phyloP scores from a whole-genome alignment of 257 asterid species.

The Solanum appendiculatum region DNA sequence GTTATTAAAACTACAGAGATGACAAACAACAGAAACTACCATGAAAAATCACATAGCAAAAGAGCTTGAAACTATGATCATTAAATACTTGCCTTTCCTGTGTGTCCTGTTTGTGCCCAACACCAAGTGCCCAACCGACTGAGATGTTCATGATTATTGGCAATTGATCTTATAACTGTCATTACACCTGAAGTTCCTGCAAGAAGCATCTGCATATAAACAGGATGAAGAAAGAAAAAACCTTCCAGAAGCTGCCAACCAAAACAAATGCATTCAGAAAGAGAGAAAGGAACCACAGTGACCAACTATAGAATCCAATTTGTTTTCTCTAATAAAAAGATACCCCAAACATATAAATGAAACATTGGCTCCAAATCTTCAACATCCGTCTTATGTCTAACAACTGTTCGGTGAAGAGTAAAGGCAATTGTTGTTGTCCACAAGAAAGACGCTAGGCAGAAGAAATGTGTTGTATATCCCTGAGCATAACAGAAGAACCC shows the following conservation, averaged over 20 bases:
- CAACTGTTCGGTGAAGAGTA: constrained; percentile 95
- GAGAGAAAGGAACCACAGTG: not conserved
- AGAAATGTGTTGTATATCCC: constrained; percentile 95
- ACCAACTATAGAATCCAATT: not conserved
- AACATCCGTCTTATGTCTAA: constrained; percentile 94
- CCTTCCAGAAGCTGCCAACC: not conserved
- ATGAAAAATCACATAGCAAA: not conserved
- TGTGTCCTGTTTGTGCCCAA: constrained; percentile 80
- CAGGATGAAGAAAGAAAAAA: not conserved
- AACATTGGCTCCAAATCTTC: constrained; percentile 98
- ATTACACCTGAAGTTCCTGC: constrained; percentile 83
- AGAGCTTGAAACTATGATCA: not conserved
- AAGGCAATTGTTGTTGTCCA: constrained; percentile 98
- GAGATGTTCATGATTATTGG: constrained; percentile 77
- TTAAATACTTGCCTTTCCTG: constrained; percentile 73
- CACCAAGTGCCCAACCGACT: constrained; percentile 82
- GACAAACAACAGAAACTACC: not conserved
- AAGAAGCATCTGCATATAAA: not conserved
- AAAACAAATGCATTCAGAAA: not conserved
- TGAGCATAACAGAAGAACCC: constrained; percentile 94
- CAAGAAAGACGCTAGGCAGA: constrained; percentile 92
- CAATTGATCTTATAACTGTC: constrained; percentile 88
- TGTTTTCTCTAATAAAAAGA: constrained; percentile 3
- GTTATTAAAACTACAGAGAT: not conserved
- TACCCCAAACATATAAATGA: constrained; percentile 99